Percentiles rank a stretch among this genome's conserved stretches.
Conservation (phyloP, 2,329 filamentous ascomycete species). For the Monosporascus cannonballus region DNA sequence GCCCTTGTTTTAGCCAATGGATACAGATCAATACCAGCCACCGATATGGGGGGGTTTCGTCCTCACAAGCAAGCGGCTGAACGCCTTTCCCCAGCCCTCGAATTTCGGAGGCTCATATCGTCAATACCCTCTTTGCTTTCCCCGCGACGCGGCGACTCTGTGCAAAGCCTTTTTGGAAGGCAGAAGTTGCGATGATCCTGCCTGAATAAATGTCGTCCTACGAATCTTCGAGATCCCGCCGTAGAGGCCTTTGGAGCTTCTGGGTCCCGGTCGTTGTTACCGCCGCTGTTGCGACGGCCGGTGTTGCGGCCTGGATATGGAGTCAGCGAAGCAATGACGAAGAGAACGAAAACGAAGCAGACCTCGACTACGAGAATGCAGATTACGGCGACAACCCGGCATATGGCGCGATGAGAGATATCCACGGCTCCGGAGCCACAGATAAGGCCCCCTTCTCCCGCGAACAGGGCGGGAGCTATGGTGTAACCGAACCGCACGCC, state of each 20-base stretch:
- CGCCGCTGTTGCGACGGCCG: constrained; percentile 79
- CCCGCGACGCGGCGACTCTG: neutral
- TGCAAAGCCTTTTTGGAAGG: constrained; percentile 4
- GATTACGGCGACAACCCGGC: constrained; percentile 45
- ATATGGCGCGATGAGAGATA: constrained; percentile 37
- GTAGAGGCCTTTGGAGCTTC: constrained; percentile 65
- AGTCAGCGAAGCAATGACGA: constrained; percentile 76
- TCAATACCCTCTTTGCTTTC: neutral
- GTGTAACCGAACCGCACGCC: constrained; percentile 28
- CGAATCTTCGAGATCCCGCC: constrained; percentile 56
- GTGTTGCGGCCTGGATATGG: constrained; percentile 88
- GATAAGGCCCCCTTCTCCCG: constrained; percentile 33
- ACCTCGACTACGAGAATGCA: constrained; percentile 42
- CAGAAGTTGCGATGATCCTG: constrained; percentile 32
- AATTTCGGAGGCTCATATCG: neutral
- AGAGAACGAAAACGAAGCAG: constrained; percentile 49
- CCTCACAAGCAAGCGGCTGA: no score
- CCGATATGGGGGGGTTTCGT: no score
- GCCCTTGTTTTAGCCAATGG: no score
- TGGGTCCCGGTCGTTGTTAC: constrained; percentile 87
- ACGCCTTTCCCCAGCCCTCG: neutral
- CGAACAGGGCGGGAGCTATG: constrained; percentile 36
- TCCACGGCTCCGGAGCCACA: constrained; percentile 22
- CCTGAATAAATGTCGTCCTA: constrained; percentile 52
- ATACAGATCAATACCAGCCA: no score